These are phyloP conservation scores for Torrubiellomyces zombiae DNA, from an alignment of 2,329 filamentous ascomycete genomes.

Conservation along the genomic window DNA sequence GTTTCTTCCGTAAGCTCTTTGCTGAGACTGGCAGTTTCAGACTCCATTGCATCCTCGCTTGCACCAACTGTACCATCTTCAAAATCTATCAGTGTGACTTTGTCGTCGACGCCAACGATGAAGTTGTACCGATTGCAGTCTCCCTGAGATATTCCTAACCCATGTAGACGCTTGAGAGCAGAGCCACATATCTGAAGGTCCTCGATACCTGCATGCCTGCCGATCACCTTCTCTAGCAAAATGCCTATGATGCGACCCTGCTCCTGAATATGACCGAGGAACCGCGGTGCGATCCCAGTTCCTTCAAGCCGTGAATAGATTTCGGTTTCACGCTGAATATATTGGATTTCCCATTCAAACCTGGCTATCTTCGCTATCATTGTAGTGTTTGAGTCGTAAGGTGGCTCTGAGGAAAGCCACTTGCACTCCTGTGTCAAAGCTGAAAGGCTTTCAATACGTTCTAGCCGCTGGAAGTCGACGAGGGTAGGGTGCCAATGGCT, in stretches of 20 bases:
- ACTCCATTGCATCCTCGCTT: not conserved
- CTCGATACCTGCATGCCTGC: conserved; percentile 1
- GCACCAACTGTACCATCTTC: not conserved
- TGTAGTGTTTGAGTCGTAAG: no score
- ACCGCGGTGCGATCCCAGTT: conserved; percentile 13
- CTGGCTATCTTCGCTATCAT: conserved; percentile 17
- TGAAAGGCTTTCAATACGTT: no score
- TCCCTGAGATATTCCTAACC: conserved; percentile 1
- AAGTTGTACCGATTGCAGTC: conserved; percentile 1
- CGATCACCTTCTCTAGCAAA: conserved; percentile 7
- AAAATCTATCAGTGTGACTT: conserved; percentile 1
- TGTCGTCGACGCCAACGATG: not conserved
- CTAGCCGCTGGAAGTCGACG: no score
- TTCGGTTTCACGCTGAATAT: conserved; percentile 15
- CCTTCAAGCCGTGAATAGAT: conserved; percentile 13
- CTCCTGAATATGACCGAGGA: conserved; percentile 19
- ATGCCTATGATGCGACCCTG: conserved; percentile 18
- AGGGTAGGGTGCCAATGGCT: no score
- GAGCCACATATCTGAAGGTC: conserved; percentile 1
- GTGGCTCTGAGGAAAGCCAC: no score
- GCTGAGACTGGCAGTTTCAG: not conserved
- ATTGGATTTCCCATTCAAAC: conserved; percentile 16
- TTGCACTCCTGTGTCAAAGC: no score
- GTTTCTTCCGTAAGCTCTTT: conserved; percentile 1
- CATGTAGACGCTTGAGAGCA: not conserved